Evolutionary conservation across 306 rosid genomes (phyloP).

Genomic region (Oemleria cerasiformis): DNA sequence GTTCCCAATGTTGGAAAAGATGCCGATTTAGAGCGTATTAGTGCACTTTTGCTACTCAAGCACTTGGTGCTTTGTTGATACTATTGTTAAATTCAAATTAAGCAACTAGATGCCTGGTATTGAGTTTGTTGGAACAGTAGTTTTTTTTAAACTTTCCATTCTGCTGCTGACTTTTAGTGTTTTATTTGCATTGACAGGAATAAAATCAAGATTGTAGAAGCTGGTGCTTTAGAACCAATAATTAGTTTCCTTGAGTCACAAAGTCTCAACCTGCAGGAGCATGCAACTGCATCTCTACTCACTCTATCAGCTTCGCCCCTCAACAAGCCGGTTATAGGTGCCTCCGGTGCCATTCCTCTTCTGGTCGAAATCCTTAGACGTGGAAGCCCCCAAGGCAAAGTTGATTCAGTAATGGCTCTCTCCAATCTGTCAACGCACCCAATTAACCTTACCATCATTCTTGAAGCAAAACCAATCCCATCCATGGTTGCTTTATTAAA

Average conservation of each 20-base stretch:
- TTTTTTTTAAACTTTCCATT: background rate
- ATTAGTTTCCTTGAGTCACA: conserved; percentile 68
- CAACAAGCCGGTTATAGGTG: conserved; percentile 78
- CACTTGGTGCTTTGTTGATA: too few relatives aligned
- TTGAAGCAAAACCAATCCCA: conserved; percentile 63
- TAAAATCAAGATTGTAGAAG: conserved; percentile 80
- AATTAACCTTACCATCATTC: conserved; percentile 52
- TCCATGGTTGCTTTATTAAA: conserved; percentile 56
- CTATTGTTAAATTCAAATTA: too few relatives aligned
- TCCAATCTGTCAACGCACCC: conserved; percentile 81
- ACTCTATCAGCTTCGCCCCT: conserved; percentile 82
- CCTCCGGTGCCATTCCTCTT: conserved; percentile 82
- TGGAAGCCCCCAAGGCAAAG: conserved; percentile 81
- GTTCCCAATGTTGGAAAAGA: too few relatives aligned
- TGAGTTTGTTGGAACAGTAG: too few relatives aligned
- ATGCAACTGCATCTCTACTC: conserved; percentile 82
- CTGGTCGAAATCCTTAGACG: conserved; percentile 70
- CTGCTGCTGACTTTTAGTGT: background rate
- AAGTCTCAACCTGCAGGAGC: conserved; percentile 60
- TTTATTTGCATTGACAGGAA: conserved; percentile 55
- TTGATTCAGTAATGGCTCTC: conserved; percentile 94
- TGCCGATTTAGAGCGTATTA: too few relatives aligned
- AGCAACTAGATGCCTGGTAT: too few relatives aligned
- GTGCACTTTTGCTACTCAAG: too few relatives aligned
- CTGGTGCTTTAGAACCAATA: conserved; percentile 86